Percentiles rank a stretch among this genome's conserved stretches.
Evolutionary conservation across 108 stramenopile species (phyloP).

Genomic region (Cyclotella cryptica): DNA sequence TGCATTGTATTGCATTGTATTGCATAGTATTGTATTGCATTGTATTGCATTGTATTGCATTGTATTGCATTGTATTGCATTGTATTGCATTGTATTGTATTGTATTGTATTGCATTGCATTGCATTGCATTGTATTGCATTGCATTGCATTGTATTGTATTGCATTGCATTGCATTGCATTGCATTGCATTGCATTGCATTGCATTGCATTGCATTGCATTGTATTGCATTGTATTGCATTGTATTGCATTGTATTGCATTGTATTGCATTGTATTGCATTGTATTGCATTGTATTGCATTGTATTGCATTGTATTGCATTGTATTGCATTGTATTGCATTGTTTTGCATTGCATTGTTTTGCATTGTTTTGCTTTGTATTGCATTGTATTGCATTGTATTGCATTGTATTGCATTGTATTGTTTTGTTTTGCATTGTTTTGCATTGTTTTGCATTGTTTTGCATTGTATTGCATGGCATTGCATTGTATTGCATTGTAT

Average conservation of each 20-base stretch:
- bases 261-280: too few relatives aligned
- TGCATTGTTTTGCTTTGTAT: too few relatives aligned
- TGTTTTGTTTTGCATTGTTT: too few relatives aligned
- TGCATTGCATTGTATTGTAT: background rate
- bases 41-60: background rate
- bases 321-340: too few relatives aligned
- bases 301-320: too few relatives aligned
- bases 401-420: too few relatives aligned
- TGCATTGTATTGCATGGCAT: too few relatives aligned
- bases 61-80: background rate
- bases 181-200: background rate
- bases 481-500: too few relatives aligned
- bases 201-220: background rate
- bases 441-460: too few relatives aligned
- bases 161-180: background rate
- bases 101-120: background rate
- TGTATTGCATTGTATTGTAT: background rate
- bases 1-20: background rate
- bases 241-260: background rate
- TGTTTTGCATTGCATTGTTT: too few relatives aligned
- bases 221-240: background rate
- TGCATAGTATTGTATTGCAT: background rate
- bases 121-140: background rate
- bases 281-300: too few relatives aligned
- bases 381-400: too few relatives aligned